Evolutionary conservation across 305 asterid genomes (phyloP), one percentile per base, ranked within the genome.

Genomic region (Andrographis paniculata): DNA sequence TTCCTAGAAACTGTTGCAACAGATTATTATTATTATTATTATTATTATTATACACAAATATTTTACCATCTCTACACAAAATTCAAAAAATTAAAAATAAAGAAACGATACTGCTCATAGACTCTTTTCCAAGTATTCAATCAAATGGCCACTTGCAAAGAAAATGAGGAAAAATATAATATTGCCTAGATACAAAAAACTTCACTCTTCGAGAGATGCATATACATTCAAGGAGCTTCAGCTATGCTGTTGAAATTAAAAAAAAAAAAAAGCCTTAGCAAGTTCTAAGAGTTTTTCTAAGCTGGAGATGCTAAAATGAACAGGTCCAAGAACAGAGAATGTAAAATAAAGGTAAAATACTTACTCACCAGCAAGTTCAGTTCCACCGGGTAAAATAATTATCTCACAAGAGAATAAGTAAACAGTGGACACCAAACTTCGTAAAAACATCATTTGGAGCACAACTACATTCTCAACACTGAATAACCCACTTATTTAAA

Each of bases 1-100:
- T 91, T 7, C 98, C 98, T 14, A 89, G 61, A 63, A 89, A 89
- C 98, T 89, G 84, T 52, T 39, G 6, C 24, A 59, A 39, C 10
- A 38, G 57, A 50, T 22, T 37, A 50, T 38, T n/a, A n/a, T n/a
- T n/a, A n/a, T n/a, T n/a, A n/a, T n/a, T n/a, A n/a, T n/a, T n/a
- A n/a, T n/a, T n/a, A n/a, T n/a, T n/a, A n/a, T n/a, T n/a, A n/a
- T n/a, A n/a, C n/a, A n/a, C n/a, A n/a, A n/a, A n/a, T n/a, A n/a
- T n/a, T n/a, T n/a, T n/a, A 24, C 4, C 8, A 24, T 8, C 30
- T 8, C 8, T 24, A 24, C 8, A n/a, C 30, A 24, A 24, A 24
- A 24, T 24, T 54, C 11, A 8, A 38, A 33, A 15, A n/a, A 22
- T 37, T 44, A 47, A 3, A 30, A 15, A 17, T 51, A 53, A 23